phyloP scores from a whole-genome alignment of 106 monocot species.

The Dendrobium officinale region DNA sequence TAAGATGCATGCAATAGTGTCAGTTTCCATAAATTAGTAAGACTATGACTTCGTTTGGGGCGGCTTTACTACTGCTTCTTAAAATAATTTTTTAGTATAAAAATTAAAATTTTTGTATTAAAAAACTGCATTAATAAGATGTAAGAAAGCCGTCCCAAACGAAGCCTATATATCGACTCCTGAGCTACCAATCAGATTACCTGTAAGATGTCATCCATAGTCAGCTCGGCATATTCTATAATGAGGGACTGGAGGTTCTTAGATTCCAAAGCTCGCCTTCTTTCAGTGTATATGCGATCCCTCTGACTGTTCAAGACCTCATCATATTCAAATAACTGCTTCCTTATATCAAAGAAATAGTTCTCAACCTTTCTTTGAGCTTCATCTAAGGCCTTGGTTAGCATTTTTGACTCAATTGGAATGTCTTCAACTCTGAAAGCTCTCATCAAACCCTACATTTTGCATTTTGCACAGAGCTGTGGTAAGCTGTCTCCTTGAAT shows the following conservation, averaged over 20 bases:
- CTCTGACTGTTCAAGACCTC: slow-evolving; percentile 95
- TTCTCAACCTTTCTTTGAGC: slow-evolving; percentile 98
- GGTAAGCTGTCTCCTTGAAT: background rate
- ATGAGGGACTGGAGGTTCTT: slow-evolving; percentile 67
- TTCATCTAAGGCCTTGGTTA: slow-evolving; percentile 93
- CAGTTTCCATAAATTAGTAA: background rate
- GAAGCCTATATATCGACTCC: background rate
- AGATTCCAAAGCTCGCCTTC: slow-evolving; percentile 81
- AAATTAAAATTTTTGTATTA: too few relatives aligned
- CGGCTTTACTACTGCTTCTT: too few relatives aligned
- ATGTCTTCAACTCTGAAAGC: slow-evolving; percentile 97
- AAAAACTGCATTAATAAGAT: too few relatives aligned
- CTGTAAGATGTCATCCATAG: slow-evolving; percentile 98
- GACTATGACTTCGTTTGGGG: too few relatives aligned
- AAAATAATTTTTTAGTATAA: too few relatives aligned
- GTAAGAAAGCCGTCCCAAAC: too few relatives aligned
- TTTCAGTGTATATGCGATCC: slow-evolving; percentile 85
- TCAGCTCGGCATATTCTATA: slow-evolving; percentile 85
- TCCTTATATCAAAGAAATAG: slow-evolving; percentile 95
- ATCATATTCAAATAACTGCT: slow-evolving; percentile 94
- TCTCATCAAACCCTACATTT: slow-evolving; percentile 83
- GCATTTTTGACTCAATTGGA: slow-evolving; percentile 91
- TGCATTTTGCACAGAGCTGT: slow-evolving; percentile 5
- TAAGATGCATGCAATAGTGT: background rate
- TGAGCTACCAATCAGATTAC: slow-evolving; percentile 22